Evolutionary conservation across 805 yeast genomes (phyloP).

Genomic region (Myxozyma melibiosi): DNA sequence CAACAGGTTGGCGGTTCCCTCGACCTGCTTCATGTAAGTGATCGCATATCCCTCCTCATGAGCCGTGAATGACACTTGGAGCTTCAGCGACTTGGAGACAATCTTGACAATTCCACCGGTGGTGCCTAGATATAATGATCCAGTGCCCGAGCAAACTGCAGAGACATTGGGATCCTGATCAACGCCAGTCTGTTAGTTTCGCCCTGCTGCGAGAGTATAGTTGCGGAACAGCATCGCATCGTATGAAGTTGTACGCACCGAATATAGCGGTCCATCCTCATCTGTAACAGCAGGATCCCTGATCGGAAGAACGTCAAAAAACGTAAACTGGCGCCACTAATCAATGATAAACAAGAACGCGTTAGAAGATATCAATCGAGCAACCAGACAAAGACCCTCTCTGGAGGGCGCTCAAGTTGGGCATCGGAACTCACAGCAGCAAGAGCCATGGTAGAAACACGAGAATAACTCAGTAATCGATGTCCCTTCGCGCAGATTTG

Average conservation of each 20-base stretch:
- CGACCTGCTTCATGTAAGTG: constrained; percentile 55
- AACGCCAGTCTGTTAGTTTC: not conserved
- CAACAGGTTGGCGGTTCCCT: constrained; percentile 56
- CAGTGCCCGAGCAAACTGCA: constrained; percentile 60
- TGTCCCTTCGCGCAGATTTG: constrained; percentile 1
- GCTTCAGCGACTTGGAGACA: constrained; percentile 53
- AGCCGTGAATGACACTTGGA: constrained; percentile 58
- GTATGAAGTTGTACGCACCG: constrained; percentile 42
- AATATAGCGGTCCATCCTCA: constrained; percentile 64
- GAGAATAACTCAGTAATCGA: not conserved
- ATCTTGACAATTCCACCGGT: constrained; percentile 57
- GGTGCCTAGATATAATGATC: constrained; percentile 62
- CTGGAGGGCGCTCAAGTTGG: not conserved
- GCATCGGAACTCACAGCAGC: constrained; percentile 7
- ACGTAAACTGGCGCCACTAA: constrained; percentile 80
- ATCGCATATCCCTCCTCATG: constrained; percentile 67
- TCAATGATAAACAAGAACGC: not conserved
- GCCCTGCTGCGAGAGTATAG: not conserved
- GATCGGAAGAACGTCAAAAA: constrained; percentile 81
- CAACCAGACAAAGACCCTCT: not conserved
- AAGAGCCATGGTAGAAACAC: constrained; percentile 8
- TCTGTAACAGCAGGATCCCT: constrained; percentile 72
- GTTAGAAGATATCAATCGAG: not conserved
- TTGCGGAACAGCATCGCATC: not conserved
- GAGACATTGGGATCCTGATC: constrained; percentile 62